Evolutionary conservation across 129 eudicot species (phyloP).

Genomic region (Deinandra increscens): DNA sequence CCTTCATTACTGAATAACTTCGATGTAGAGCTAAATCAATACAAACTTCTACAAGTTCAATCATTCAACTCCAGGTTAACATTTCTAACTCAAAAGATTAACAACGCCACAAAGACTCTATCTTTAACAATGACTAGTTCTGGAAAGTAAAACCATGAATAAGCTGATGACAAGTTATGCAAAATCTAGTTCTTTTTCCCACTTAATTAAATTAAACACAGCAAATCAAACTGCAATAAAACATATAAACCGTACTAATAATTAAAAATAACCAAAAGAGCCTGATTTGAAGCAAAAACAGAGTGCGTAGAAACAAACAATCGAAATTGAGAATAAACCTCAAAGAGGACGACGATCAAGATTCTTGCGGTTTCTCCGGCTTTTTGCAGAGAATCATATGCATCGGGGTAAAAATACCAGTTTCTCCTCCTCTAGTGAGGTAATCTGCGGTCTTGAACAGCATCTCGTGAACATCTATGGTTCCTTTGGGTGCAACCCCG

Average conservation of each 20-base stretch:
- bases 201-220: conserved; percentile 24
- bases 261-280: conserved; percentile 9
- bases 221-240: conserved; percentile 7
- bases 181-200: conserved; percentile 26
- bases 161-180: background rate
- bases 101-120: background rate
- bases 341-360: conserved; percentile 20
- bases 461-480: conserved; percentile 91
- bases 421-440: conserved; percentile 73
- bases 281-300: conserved; percentile 1
- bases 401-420: conserved; percentile 85
- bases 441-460: conserved; percentile 81
- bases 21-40: background rate
- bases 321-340: conserved; percentile 32
- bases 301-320: conserved; percentile 13
- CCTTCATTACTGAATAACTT: background rate
- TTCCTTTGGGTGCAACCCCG: conserved; percentile 84
- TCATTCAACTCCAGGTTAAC: background rate
- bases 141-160: background rate
- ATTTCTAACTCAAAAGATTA: conserved; percentile 1
- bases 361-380: conserved; percentile 41
- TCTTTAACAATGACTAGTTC: background rate
- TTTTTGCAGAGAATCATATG: conserved; percentile 90
- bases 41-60: background rate
- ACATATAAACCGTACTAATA: conserved; percentile 29